phyloP scores from a whole-genome alignment of 306 rosid genomes.

The Datisca glomerata region DNA sequence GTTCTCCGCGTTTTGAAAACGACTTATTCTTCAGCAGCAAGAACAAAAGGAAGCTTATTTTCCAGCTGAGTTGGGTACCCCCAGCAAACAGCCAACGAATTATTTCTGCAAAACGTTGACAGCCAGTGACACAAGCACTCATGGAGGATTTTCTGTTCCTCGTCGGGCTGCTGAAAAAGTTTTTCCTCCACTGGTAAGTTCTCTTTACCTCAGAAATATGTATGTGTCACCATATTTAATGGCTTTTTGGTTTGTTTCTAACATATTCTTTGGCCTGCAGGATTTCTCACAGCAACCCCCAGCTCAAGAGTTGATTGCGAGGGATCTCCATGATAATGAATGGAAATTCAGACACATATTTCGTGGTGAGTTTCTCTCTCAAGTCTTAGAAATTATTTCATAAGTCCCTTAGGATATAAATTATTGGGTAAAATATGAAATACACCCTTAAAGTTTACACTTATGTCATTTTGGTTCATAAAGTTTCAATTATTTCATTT shows the following conservation, averaged over 20 bases:
- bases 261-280: conserved; percentile 26
- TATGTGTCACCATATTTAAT: neutral
- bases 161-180: conserved; percentile 99
- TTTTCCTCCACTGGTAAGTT: conserved; percentile 82
- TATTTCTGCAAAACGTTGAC: conserved; percentile 94
- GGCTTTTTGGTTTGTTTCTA: conserved; percentile 4
- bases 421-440: too few species aligned
- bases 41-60: conserved; percentile 94
- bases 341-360: conserved; percentile 98
- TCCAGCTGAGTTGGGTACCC: conserved; percentile 76
- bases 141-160: conserved; percentile 98
- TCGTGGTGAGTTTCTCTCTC: conserved; percentile 85
- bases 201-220: neutral
- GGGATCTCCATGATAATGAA: conserved; percentile 92
- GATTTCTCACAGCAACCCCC: conserved; percentile 96
- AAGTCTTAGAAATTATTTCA: too few species aligned
- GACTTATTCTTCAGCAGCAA: conserved; percentile 43
- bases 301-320: conserved; percentile 85
- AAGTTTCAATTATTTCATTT: too few species aligned
- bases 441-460: too few species aligned
- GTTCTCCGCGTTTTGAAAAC: conserved; percentile 12
- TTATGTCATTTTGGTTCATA: too few species aligned
- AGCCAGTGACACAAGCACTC: conserved; percentile 98
- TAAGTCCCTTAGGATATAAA: too few species aligned
- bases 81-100: conserved; percentile 91